phyloP scores from a whole-genome alignment of 352 stramenopile species.

The Phytophthora megakarya region DNA sequence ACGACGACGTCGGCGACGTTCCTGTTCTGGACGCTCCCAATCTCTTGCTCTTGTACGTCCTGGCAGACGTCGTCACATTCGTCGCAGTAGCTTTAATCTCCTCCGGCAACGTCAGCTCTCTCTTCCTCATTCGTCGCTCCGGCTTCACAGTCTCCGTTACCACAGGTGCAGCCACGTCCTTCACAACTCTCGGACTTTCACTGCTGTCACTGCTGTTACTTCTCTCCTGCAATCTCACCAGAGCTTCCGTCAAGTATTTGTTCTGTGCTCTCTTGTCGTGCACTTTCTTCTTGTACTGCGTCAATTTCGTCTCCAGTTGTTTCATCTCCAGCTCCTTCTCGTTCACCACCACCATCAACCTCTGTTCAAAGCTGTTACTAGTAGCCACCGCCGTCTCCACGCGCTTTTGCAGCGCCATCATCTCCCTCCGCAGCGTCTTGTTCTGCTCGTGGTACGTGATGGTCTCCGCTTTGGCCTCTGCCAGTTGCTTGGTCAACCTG shows the following conservation, averaged over 20 bases:
- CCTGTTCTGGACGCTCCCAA: constrained; percentile 35
- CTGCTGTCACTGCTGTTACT: constrained; percentile 9
- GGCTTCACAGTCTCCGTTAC: constrained; percentile 4
- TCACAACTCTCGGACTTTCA: background rate
- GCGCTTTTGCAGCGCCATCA: constrained; percentile 50
- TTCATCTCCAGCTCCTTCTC: constrained; percentile 47
- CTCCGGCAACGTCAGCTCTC: constrained; percentile 42
- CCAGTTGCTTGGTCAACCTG: constrained; percentile 34
- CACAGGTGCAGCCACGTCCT: background rate
- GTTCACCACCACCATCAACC: constrained; percentile 44
- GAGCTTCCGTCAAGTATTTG: constrained; percentile 54
- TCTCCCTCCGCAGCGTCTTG: constrained; percentile 39
- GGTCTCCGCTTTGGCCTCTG: constrained; percentile 37
- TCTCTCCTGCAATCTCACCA: constrained; percentile 43
- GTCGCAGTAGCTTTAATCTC: constrained; percentile 31
- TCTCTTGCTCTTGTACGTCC: constrained; percentile 39
- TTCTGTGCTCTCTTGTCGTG: constrained; percentile 69
- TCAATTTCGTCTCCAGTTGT: constrained; percentile 43
- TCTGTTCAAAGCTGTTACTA: constrained; percentile 60
- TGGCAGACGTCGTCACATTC: constrained; percentile 11
- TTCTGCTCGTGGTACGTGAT: constrained; percentile 43
- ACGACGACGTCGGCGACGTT: constrained; percentile 64
- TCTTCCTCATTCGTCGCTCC: constrained; percentile 35
- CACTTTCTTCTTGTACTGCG: constrained; percentile 46
- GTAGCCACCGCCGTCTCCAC: constrained; percentile 54